Evolutionary conservation across 75 land plant species (phyloP).

Genomic region (Selaginella tamariscina): DNA sequence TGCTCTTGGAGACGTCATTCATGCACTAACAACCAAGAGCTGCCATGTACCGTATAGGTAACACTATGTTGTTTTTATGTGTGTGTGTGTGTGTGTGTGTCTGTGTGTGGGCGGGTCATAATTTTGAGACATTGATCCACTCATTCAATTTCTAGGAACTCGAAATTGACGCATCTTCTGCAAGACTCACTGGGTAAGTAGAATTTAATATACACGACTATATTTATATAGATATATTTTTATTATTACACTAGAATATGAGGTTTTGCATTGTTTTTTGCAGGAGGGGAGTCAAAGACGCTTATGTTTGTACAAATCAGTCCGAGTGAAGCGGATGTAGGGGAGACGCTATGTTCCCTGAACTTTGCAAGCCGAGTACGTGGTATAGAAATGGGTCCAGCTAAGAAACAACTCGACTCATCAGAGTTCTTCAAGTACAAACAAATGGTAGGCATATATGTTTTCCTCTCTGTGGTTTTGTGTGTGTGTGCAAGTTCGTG

Average conservation of each 20-base stretch:
- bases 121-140: not conserved
- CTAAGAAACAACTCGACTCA: constrained; percentile 63
- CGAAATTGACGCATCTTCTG: constrained; percentile 90
- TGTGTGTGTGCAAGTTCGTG: too few relatives aligned
- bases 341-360: constrained; percentile 81
- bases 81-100: not conserved
- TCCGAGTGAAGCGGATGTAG: constrained; percentile 69
- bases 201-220: not conserved
- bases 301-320: constrained; percentile 98
- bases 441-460: constrained; percentile 46
- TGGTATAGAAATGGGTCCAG: constrained; percentile 87
- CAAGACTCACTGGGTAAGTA: constrained; percentile 86
- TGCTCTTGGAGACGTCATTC: constrained; percentile 94
- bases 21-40: constrained; percentile 75
- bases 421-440: constrained; percentile 59
- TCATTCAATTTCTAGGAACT: constrained; percentile 47
- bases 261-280: not conserved
- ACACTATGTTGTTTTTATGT: not conserved
- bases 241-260: too few relatives aligned
- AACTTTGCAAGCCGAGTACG: constrained; percentile 97
- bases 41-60: constrained; percentile 97
- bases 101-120: not conserved
- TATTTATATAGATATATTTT: too few relatives aligned
- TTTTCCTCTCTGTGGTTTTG: not conserved
- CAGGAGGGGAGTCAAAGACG: constrained; percentile 97